These are phyloP conservation scores for Sarcocystis neurona DNA, from an alignment of 169 alveolate species.

Conservation along the genomic window DNA sequence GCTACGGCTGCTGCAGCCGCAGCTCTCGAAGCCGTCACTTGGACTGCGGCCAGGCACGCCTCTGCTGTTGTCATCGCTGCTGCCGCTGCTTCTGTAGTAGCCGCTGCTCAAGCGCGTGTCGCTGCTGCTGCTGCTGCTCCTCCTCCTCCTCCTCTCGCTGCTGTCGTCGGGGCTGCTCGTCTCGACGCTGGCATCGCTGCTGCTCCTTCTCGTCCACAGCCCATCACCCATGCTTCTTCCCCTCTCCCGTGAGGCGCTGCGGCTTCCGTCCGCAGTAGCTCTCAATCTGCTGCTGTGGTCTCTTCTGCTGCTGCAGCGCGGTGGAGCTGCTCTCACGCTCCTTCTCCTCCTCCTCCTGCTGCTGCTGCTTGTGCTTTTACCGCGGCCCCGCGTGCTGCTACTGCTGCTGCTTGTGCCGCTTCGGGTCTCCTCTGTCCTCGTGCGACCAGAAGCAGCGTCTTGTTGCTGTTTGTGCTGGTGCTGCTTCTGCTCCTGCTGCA, in stretches of 20 bases:
- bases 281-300: not conserved
- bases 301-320: constrained; percentile 24
- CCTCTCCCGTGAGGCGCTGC: too few species aligned
- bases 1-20: too few species aligned
- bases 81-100: too few species aligned
- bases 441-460: too few species aligned
- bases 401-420: constrained; percentile 24
- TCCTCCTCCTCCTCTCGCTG: constrained; percentile 28
- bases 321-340: constrained; percentile 7
- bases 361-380: not conserved
- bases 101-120: too few species aligned
- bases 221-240: too few species aligned
- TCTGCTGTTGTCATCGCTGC: too few species aligned
- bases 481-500: constrained; percentile 13
- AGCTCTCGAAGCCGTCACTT: too few species aligned
- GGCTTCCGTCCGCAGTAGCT: not conserved
- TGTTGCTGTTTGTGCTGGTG: constrained; percentile 48
- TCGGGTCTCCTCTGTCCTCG: too few species aligned
- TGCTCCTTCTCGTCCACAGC: too few species aligned
- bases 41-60: too few species aligned
- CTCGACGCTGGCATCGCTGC: too few species aligned
- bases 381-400: not conserved
- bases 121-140: constrained; percentile 28
- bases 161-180: not conserved
- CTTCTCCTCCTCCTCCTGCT: not conserved